Evolutionary conservation across 2,329 filamentous ascomycete species (phyloP), one percentile per base, ranked within the genome.

Genomic region (Erysiphe neolycopersici): DNA sequence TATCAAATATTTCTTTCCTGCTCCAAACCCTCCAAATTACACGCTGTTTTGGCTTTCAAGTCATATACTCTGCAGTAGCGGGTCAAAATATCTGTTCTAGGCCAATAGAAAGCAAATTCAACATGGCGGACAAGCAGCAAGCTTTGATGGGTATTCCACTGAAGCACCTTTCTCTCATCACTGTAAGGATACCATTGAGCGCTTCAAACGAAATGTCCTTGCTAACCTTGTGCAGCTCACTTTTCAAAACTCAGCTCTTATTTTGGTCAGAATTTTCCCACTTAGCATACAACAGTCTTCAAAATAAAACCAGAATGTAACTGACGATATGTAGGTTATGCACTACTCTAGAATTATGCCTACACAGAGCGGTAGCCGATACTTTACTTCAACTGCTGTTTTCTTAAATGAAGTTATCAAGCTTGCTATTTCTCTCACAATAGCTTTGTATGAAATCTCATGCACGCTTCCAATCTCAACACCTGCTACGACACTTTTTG

Each of bases 301-400:
- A 14, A 33, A 33, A 33, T 14, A 41, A n/a, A 16, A 19, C 6
- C 12, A 14, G 19, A 26, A 30, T 30, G 38, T 18, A 19, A 47
- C 50, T 56, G 41, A 53, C 46, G 22, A 35, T 30, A 41, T 19
- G 26, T 55, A 87, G 81, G 69, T 94, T 45, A 79, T 93, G 68
- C 87, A 94, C 63, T 93, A 95, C 60, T 93, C 85, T 29, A 74
- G 85, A 50, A 75, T 91, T 47, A 94, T 94, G 85, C 79, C 84
- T n/a, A 68, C 76, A 10, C 66, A 71, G 10, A 75, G 77, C 57
- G 81, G 83, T 51, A 81, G 85, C 56, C 77, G 85, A 57, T 95
- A 94, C 61, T 82, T 89, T 53, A 77, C 87, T 35, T 94, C 85
- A 37, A 95, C 89, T 10, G 85, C 87, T 38, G 82, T 98, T 44